Base-by-base conservation (phyloP, 2,329 filamentous ascomycete genomes). In the Aspergillus ochraceoroseus region DNA sequence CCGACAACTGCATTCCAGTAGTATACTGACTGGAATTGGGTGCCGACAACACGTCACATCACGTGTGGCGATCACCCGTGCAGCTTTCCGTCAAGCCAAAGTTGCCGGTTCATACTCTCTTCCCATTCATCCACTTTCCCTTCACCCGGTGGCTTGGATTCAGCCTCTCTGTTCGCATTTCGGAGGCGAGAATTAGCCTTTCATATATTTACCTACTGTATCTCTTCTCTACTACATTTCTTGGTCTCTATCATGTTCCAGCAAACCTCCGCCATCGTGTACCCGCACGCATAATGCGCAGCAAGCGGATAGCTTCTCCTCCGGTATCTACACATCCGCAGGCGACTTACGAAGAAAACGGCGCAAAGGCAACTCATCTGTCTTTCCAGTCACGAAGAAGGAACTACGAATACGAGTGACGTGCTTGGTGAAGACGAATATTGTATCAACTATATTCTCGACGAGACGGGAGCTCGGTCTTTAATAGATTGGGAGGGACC, bases 401-500 rank as follows among this genome's bases (percentile, higher is more conserved):
- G 45, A 30, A 45, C 38, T 5, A n/a, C 6, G n/a, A 32, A 26
- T n/a, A 25, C 47, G 25, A 51, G 36, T 12, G 41, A 36, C 38
- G 32, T 32, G 19, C 31, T 55, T 32, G 51, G 38, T n/a, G 56
- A 59, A 29, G 52, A 57, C 43, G 59, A 65, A 50, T 64, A 52
- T 46, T 54, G 53, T 39, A 63, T 64, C 28, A 62, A 62, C 37
- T 54, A 53, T 43, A 65, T 65, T 32, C 52, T 65, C 41, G 58
- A 58, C 46, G 63, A 67, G 49, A 55, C 54, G 20, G 41, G 52
- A 30, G 49, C 51, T 12, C 52, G 61, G 33, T 67, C 65, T 49
- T 51, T 66, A 18, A 62, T 67, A 44, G 63, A 64, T 22, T 66
- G 63, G 64, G 57, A 61, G 40, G 63, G 59, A 6, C 48, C 52